A percentile compares a stretch with the other conserved stretches of the same genome.
Conservation (phyloP, 352 stramenopile genomes). For the Globisporangium sylvaticum region DNA sequence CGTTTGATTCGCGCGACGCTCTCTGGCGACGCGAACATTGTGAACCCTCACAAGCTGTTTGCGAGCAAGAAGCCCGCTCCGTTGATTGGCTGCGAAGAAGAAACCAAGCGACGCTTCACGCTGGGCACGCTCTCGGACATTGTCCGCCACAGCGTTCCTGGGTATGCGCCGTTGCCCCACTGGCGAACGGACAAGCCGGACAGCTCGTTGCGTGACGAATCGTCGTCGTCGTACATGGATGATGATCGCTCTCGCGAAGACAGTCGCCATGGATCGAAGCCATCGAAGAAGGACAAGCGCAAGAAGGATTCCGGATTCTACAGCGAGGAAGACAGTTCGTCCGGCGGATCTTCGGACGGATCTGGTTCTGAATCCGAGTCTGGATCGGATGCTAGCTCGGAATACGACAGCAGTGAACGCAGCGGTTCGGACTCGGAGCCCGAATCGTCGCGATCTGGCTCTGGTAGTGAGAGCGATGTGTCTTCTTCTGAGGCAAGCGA, state of each 20-base stretch:
- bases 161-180: slow-evolving; percentile 69
- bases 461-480: slow-evolving; percentile 29
- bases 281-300: slow-evolving; percentile 18
- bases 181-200: slow-evolving; percentile 77
- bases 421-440: slow-evolving; percentile 19
- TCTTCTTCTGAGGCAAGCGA: slow-evolving; percentile 17
- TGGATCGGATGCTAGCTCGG: slow-evolving; percentile 34
- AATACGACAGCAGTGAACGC: slow-evolving; percentile 32
- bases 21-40: slow-evolving; percentile 48
- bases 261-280: slow-evolving; percentile 15
- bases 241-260: slow-evolving; percentile 18
- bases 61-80: slow-evolving; percentile 76
- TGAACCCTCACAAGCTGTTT: slow-evolving; percentile 77
- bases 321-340: slow-evolving; percentile 54
- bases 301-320: slow-evolving; percentile 62
- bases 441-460: slow-evolving; percentile 30
- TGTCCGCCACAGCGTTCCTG: slow-evolving; percentile 79
- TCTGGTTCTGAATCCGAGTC: slow-evolving; percentile 34
- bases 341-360: slow-evolving; percentile 29
- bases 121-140: slow-evolving; percentile 87
- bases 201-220: slow-evolving; percentile 71
- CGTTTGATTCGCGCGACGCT: slow-evolving; percentile 79
- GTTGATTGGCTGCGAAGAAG: slow-evolving; percentile 68
- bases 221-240: slow-evolving; percentile 36
- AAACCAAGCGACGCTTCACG: slow-evolving; percentile 70